Percentiles rank a stretch among this genome's conserved stretches.
Conservation (phyloP, 139 green algal species). For the Edaphochlamys debaryana region DNA sequence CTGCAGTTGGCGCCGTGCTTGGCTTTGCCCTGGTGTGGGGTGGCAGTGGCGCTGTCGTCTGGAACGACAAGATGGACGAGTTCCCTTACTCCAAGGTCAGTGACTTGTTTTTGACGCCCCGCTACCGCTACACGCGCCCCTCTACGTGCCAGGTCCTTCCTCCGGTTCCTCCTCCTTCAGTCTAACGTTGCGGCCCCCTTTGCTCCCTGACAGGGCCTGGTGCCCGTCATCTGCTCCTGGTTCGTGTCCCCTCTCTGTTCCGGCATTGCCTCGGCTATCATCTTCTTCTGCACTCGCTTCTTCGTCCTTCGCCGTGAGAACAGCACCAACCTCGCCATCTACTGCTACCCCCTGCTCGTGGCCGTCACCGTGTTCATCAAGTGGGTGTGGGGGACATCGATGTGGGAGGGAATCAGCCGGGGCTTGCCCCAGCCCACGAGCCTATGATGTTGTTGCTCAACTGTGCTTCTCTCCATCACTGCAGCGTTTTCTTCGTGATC, state of each 20-base stretch:
- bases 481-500: constrained; percentile 58
- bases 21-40: constrained; percentile 30
- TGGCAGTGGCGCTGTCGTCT: constrained; percentile 15
- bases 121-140: no score
- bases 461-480: no score
- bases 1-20: constrained; percentile 11
- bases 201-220: no score
- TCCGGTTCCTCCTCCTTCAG: no score
- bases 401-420: no score
- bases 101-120: no score
- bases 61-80: constrained; percentile 8
- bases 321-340: constrained; percentile 23
- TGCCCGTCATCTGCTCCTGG: constrained; percentile 31
- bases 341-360: constrained; percentile 46
- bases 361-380: constrained; percentile 44
- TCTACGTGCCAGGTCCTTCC: no score
- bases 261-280: constrained; percentile 24
- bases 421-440: no score
- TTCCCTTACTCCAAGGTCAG: constrained; percentile 27
- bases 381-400: background rate
- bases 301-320: constrained; percentile 50
- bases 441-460: no score
- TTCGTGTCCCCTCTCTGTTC: constrained; percentile 53
- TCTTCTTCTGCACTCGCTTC: constrained; percentile 38
- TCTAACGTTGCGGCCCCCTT: no score